Evolutionary conservation across 768 basidiomycete species (phyloP), one percentile per base, ranked within the genome.

Genomic region (Mycena filopes): DNA sequence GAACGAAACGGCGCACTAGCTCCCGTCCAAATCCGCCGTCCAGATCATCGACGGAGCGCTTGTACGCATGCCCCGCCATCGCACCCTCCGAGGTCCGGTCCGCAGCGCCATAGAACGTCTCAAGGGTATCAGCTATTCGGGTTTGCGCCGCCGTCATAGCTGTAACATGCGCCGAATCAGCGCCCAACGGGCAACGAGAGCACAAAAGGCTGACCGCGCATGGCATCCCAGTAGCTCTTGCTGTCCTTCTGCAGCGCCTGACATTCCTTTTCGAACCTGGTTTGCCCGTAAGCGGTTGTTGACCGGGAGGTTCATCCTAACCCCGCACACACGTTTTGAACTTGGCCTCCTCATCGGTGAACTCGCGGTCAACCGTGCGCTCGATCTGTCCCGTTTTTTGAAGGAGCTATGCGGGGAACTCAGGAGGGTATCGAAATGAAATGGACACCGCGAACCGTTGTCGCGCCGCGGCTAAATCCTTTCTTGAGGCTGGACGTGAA

Each of bases 381-480:
- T 99, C 97, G 64, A 99, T 95, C 79, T 98, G 96, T 60, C 97
- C 97, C 1, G 96, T 97, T 88, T 98, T 98, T 84, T 98, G 96
- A 76, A 97, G 86, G 72, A 99, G 86, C 93, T 95, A 74, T 45
- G 41, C 54, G 55, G 67, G 67, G 55, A 36, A 2, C 42, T 68
- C 63, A 65, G 63, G 31, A 38, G 13, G 20, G 28, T 10, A 10
- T 40, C 26, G 2, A 10, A 45, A 46, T 47, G 62, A 53, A 57
- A 65, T 45, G 21, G 56, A 50, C 53, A 63, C 65, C 69, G 73
- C 87, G 72, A 77, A 94, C 90, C 70, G 94, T 96, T 16, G 96
- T 98, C 55, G 95, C 94, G 28, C 94, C 92, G 69, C 96, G 86
- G 79, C 93, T 95, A 54, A 97, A 84, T 5, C 93, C 90, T 82